phyloP scores from a whole-genome alignment of 2,329 filamentous ascomycete genomes.

The Thyridium curvatum region DNA sequence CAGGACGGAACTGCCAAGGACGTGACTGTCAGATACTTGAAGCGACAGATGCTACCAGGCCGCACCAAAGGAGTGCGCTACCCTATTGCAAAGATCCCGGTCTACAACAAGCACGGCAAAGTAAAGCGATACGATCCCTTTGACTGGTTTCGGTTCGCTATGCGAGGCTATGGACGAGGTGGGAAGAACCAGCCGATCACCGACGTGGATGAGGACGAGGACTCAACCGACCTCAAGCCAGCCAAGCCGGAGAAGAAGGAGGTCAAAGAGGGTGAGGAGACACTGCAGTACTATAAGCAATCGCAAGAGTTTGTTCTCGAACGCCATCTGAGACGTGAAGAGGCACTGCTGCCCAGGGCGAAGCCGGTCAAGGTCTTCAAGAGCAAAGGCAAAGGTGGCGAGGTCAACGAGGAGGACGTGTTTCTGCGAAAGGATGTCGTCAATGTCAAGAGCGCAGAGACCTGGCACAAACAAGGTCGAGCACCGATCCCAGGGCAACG shows the following conservation, averaged over 20 bases:
- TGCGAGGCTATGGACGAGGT: slow-evolving; percentile 63
- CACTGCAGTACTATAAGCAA: slow-evolving; percentile 80
- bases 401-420: slow-evolving; percentile 70
- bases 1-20: slow-evolving; percentile 87
- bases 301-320: slow-evolving; percentile 81
- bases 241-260: slow-evolving; percentile 68
- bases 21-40: slow-evolving; percentile 86
- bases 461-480: slow-evolving; percentile 95
- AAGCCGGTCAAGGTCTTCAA: slow-evolving; percentile 69
- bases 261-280: slow-evolving; percentile 69
- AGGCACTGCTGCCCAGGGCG: slow-evolving; percentile 69
- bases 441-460: slow-evolving; percentile 84
- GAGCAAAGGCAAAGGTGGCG: slow-evolving; percentile 67
- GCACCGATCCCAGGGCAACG: slow-evolving; percentile 63
- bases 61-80: slow-evolving; percentile 83
- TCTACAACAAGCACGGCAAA: slow-evolving; percentile 73
- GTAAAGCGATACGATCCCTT: slow-evolving; percentile 69
- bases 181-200: slow-evolving; percentile 49
- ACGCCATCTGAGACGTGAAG: slow-evolving; percentile 83
- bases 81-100: slow-evolving; percentile 69
- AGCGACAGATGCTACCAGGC: slow-evolving; percentile 73
- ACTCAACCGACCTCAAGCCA: slow-evolving; percentile 68
- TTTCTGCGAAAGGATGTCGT: slow-evolving; percentile 75
- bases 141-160: slow-evolving; percentile 82
- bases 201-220: slow-evolving; percentile 71